A percentile compares a stretch with the other conserved stretches of the same genome.
These are phyloP conservation scores for Fonsecaea pedrosoi DNA, from an alignment of 2,329 filamentous ascomycete genomes.

Conservation along the genomic window DNA sequence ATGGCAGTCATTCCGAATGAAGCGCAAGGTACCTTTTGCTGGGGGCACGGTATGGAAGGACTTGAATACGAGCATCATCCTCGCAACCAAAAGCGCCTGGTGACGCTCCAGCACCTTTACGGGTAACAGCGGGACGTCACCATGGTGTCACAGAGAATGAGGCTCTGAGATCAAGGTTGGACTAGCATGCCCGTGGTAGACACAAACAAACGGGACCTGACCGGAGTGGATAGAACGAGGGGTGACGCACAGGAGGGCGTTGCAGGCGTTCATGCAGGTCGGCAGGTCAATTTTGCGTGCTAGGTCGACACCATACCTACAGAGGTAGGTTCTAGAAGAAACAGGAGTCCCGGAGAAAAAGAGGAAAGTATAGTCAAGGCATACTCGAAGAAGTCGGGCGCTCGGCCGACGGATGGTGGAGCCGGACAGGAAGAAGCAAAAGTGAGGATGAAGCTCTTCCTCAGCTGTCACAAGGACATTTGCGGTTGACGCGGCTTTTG, in stretches of 20 bases:
- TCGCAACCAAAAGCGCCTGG: background rate
- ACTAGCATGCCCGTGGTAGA: background rate
- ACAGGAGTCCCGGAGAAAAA: background rate
- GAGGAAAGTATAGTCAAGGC: background rate
- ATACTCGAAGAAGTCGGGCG: background rate
- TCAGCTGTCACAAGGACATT: background rate
- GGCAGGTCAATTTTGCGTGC: background rate
- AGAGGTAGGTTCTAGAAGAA: background rate
- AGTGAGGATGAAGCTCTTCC: background rate
- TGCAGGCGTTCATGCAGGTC: conserved; percentile 3
- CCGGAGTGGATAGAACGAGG: conserved; percentile 1
- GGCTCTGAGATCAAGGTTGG: background rate
- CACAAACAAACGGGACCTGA: background rate
- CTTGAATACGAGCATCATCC: background rate
- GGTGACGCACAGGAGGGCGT: background rate
- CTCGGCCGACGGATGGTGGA: background rate
- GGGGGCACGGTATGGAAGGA: background rate
- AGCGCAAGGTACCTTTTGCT: background rate
- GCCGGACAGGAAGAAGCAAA: background rate
- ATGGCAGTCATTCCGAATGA: background rate
- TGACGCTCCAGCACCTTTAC: background rate
- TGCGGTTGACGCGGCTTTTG: conserved; percentile 12
- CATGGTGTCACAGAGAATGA: background rate
- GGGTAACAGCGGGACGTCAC: background rate
- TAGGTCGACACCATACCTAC: conserved; percentile 1